Base-by-base conservation (phyloP, 148 eudicot species). In the Selenicereus undatus region DNA sequence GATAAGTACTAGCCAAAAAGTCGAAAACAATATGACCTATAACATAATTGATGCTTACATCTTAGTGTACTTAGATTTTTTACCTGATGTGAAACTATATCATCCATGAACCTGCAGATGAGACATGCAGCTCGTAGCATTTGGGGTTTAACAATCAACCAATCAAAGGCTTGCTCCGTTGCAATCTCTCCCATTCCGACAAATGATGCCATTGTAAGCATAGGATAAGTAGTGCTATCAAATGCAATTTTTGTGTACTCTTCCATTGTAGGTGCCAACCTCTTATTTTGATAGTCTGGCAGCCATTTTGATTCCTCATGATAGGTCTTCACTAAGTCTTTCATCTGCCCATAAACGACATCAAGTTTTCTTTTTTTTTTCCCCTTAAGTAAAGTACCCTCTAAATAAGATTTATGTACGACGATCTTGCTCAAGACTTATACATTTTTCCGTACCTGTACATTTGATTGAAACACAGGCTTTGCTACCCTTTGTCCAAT, bases 301-400 rank as follows among this genome's bases (percentile, higher is more conserved):
- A 66, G 71, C 71, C 71, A 66, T 24, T 66, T 66, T 66, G 71
- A 66, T 24, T 66, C 71, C 71, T 66, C 71, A 13, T 66, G 35
- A 66, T 66, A 66, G 1, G 71, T 17, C 10, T 66, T 66, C 29
- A 66, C 71, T 13, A 4, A 0, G 10, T 24, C 4, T 66, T 24
- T 66, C 71, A 66, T 66, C 71, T 66, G 71, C 18, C 30, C 11
- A 66, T 5, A 12, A 54, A 17, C 11, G 17, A 54, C 14, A 54
- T 54, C 60, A 54, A 54, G 32, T 32, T 32, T 32, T 32, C 32
- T 32, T 32, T 32, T 32, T 32, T 32, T 32, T 32, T 32, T 32
- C 32, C 32, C 32, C 2, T 32, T 32, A 32, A 0, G 32, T 32
- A 32, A 32, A 32, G 32, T 32, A n/a, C n/a, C n/a, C 32, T 32